Evolutionary conservation across 257 asterid species (phyloP).

Genomic region (Gentiana straminea): DNA sequence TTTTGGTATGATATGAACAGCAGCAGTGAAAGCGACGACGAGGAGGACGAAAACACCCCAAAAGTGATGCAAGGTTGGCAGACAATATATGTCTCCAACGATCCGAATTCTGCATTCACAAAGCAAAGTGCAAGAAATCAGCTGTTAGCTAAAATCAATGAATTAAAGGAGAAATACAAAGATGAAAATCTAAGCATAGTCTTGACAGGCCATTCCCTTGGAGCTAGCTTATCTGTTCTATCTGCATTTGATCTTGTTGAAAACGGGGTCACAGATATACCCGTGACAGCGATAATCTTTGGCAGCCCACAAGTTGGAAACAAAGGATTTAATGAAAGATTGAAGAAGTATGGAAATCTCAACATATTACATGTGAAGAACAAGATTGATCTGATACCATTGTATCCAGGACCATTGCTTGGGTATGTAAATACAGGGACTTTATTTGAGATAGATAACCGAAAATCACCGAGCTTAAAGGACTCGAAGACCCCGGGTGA

Average conservation of each 20-base stretch:
- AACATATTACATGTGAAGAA: conserved; percentile 56
- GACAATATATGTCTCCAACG: conserved; percentile 41
- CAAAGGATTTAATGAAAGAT: conserved; percentile 36
- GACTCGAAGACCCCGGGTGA: conserved; percentile 53
- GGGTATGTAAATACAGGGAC: conserved; percentile 46
- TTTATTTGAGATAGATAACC: conserved; percentile 37
- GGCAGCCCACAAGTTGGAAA: conserved; percentile 85
- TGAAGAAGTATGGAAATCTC: conserved; percentile 29
- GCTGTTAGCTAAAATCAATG: conserved; percentile 30
- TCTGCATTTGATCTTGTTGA: conserved; percentile 74
- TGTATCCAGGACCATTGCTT: conserved; percentile 41
- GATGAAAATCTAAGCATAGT: conserved; percentile 50
- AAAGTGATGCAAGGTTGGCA: conserved; percentile 79
- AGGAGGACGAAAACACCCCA: conserved; percentile 22
- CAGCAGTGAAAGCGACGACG: conserved; percentile 1
- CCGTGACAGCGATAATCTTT: conserved; percentile 61
- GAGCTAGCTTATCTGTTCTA: conserved; percentile 46
- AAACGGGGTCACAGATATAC: conserved; percentile 58
- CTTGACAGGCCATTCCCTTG: conserved; percentile 71
- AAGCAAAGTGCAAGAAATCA: conserved; percentile 56
- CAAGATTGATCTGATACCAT: conserved; percentile 59
- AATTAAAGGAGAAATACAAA: conserved; percentile 27
- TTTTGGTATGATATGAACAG: not conserved
- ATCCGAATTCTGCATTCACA: conserved; percentile 60
- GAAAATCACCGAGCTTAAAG: conserved; percentile 63